A percentile compares a stretch with the other conserved stretches of the same genome.
phyloP scores from a whole-genome alignment of 345 rosid species.

The Geranium rotundifolium region DNA sequence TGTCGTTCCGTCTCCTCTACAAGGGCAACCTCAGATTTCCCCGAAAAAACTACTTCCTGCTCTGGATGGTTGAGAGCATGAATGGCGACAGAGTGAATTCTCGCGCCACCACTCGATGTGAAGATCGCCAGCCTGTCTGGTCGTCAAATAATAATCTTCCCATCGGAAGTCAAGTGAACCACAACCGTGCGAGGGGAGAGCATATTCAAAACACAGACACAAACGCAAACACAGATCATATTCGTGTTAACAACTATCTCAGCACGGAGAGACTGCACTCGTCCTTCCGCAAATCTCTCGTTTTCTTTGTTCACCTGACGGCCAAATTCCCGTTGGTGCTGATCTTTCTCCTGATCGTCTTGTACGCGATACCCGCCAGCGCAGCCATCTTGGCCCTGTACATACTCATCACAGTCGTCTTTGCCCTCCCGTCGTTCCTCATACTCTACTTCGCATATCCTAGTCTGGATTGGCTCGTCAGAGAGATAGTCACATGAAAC shows the following conservation, averaged over 20 bases:
- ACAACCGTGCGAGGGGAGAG: slow-evolving; percentile 27
- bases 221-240: slow-evolving; percentile 13
- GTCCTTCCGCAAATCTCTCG: slow-evolving; percentile 51
- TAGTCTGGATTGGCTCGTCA: slow-evolving; percentile 82
- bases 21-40: slow-evolving; percentile 73
- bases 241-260: slow-evolving; percentile 16
- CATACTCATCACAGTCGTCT: slow-evolving; percentile 57
- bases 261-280: slow-evolving; percentile 32
- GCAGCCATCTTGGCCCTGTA: slow-evolving; percentile 70
- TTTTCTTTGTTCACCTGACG: slow-evolving; percentile 64
- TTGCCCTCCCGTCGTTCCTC: slow-evolving; percentile 83
- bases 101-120: slow-evolving; percentile 14
- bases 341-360: slow-evolving; percentile 62
- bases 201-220: slow-evolving; percentile 26
- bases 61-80: slow-evolving; percentile 94
- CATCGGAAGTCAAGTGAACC: slow-evolving; percentile 19
- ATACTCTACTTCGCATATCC: slow-evolving; percentile 80
- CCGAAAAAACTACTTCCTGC: slow-evolving; percentile 71
- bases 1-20: slow-evolving; percentile 68
- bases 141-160: slow-evolving; percentile 18
- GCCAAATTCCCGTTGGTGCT: slow-evolving; percentile 88
- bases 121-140: slow-evolving; percentile 28
- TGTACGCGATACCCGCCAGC: slow-evolving; percentile 84
- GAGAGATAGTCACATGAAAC: slow-evolving; percentile 60
- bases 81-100: slow-evolving; percentile 55